phyloP scores from a whole-genome alignment of 495 filamentous ascomycete species.

The Neurospora sp. region DNA sequence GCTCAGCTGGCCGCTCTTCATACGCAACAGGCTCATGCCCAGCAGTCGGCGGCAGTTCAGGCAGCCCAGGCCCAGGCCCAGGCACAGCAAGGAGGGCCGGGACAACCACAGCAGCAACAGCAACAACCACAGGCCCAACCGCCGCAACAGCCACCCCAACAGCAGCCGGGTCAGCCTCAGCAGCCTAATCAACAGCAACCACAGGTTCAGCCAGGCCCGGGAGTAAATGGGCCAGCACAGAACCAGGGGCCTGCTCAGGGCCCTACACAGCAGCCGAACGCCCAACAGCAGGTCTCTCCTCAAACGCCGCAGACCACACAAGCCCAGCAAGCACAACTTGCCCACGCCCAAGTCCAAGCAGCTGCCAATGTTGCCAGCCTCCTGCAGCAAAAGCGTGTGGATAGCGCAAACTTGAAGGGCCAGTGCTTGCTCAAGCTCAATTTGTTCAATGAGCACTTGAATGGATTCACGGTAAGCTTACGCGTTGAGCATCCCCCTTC shows the following conservation, averaged over 20 bases:
- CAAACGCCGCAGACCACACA: constrained; percentile 39
- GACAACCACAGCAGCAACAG: constrained; percentile 34
- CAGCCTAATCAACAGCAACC: constrained; percentile 41
- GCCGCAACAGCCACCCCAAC: constrained; percentile 18
- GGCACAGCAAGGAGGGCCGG: constrained; percentile 38
- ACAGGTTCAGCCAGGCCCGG: constrained; percentile 27
- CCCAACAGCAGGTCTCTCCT: constrained; percentile 31
- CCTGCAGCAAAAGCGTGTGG: constrained; percentile 34
- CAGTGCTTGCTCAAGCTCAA: constrained; percentile 53
- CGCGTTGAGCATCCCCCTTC: not conserved
- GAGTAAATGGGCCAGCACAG: constrained; percentile 19
- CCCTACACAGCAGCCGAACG: constrained; percentile 28
- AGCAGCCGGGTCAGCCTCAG: constrained; percentile 25
- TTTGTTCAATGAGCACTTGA: constrained; percentile 61
- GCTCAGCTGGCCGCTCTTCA: constrained; percentile 24
- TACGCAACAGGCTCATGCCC: constrained; percentile 19
- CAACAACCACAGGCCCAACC: constrained; percentile 25
- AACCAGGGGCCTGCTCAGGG: constrained; percentile 18
- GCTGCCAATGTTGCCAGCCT: constrained; percentile 16
- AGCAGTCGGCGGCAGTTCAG: constrained; percentile 26
- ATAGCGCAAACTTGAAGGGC: constrained; percentile 47
- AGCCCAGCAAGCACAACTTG: constrained; percentile 37
- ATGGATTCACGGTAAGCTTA: constrained; percentile 48
- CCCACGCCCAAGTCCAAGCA: constrained; percentile 28
- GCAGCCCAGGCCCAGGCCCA: constrained; percentile 24